Base-by-base conservation (phyloP, 1,284 basidiomycete genomes). In the Cystobasidium sp. region DNA sequence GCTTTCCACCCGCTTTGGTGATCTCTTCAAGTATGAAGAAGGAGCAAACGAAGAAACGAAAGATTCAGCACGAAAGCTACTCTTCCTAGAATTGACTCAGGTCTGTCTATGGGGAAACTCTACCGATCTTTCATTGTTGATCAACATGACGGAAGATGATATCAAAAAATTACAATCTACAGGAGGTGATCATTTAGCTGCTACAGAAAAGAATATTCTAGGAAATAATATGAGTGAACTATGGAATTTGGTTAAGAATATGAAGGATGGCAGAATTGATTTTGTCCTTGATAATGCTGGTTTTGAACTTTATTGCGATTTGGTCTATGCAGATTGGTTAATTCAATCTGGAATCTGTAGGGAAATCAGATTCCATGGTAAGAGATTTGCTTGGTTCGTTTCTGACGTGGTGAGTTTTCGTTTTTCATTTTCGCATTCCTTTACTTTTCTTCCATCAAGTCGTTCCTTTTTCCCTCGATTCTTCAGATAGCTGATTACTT, bases 131-230 rank as follows among this genome's bases (percentile, higher is more conserved):
- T 96, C 93, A 2, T 87, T 98, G 44, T 87, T 98, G 70, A 98
- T 97, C 84, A 94, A 98, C 85, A 81, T 82, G 68, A 93, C 93
- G 14, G 95, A 98, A 84, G 95, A 98, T 56, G 95, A 98, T 83
- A 97, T 99, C 84, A 96, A 96, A 84, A 89, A 91, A 70, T 87
- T 98, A n/a, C 95, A 99, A 83, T 94, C 93, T 18, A 97, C 95
- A 22, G 96, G 95, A 37, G 94, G 94, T 41, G 95, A 96, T 72
- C 90, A 94, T 78, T 88, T 98, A 59, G 94, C 95, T 7, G 92
- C 93, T 0, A 97, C 95, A 0, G 94, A 97, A 84, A 94, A 96
- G 85, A 97, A 98, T 82, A 85, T 95, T 76, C 86, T 95, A 22
- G 92, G 92, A 61, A 94, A 95, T 82, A 86, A 95, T 82, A 85